These are phyloP conservation scores for Klebsormidium nitens DNA, from an alignment of 139 green algal genomes.

Conservation along the genomic window DNA sequence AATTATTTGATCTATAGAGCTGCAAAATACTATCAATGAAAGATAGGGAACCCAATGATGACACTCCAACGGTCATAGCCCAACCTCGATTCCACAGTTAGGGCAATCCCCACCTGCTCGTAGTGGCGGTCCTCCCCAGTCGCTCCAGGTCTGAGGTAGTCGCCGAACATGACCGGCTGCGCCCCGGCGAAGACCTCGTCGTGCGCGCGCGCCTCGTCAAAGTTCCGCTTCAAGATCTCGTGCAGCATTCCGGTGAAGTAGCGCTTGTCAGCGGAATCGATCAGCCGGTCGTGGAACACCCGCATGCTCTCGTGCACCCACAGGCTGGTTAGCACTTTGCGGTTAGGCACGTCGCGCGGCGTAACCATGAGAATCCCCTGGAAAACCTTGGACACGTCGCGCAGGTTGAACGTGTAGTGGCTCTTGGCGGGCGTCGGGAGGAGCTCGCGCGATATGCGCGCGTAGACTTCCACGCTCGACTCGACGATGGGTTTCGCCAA, in stretches of 20 bases:
- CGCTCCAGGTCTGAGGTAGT: conserved; percentile 37
- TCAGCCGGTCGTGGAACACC: conserved; percentile 76
- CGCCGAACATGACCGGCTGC: conserved; percentile 42
- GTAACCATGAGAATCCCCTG: conserved; percentile 69
- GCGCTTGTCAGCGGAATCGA: conserved; percentile 64
- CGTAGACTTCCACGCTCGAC: conserved; percentile 55
- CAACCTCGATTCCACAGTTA: too few relatives aligned
- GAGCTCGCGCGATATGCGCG: conserved; percentile 52
- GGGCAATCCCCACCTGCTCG: conserved; percentile 30
- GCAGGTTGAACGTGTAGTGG: conserved; percentile 82
- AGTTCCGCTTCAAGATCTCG: conserved; percentile 28
- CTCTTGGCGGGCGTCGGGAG: conserved; percentile 59
- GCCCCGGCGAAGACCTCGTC: conserved; percentile 36
- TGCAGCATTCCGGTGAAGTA: conserved; percentile 54
- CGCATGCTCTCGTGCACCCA: conserved; percentile 74
- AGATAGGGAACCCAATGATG: too few relatives aligned
- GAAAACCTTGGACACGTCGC: conserved; percentile 74
- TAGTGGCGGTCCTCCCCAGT: conserved; percentile 37
- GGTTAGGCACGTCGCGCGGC: conserved; percentile 39
- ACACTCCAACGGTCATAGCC: too few relatives aligned
- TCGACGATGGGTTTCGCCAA: conserved; percentile 56
- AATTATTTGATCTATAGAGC: too few relatives aligned
- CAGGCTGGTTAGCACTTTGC: conserved; percentile 53
- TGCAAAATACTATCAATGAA: too few relatives aligned
- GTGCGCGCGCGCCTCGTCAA: conserved; percentile 7